These are phyloP conservation scores for Gorgonomyces haynaldii DNA, from an alignment of 192 early-diverging fungal genomes.

Conservation along the genomic window DNA sequence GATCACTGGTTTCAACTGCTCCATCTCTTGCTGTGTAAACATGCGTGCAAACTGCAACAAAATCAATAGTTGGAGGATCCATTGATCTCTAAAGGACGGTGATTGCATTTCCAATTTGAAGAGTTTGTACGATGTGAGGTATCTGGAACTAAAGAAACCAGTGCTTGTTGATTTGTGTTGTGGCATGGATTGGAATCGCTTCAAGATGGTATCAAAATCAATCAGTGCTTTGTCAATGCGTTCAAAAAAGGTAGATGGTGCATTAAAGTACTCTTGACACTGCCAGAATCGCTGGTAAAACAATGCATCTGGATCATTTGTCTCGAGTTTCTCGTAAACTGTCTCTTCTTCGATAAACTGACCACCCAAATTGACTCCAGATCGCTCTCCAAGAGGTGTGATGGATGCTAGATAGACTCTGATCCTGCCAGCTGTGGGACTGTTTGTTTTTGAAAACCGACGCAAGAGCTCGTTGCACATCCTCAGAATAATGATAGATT, in stretches of 20 bases:
- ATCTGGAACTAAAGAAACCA: too few relatives aligned
- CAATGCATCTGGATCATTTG: slow-evolving; percentile 19
- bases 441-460: slow-evolving; percentile 75
- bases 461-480: slow-evolving; percentile 84
- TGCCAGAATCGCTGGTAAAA: slow-evolving; percentile 72
- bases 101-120: too few relatives aligned
- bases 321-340: slow-evolving; percentile 31
- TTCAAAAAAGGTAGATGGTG: slow-evolving; percentile 4
- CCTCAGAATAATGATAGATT: slow-evolving; percentile 69
- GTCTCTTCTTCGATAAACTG: slow-evolving; percentile 68
- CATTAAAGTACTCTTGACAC: slow-evolving; percentile 58
- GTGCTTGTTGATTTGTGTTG: too few relatives aligned
- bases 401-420: slow-evolving; percentile 75
- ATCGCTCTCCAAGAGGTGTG: slow-evolving; percentile 77
- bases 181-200: slow-evolving; percentile 27
- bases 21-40: slow-evolving; percentile 16
- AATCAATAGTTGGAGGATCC: slow-evolving; percentile 69
- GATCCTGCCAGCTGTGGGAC: slow-evolving; percentile 75
- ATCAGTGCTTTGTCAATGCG: slow-evolving; percentile 17
- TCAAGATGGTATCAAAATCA: slow-evolving; percentile 22
- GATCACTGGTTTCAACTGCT: too few relatives aligned
- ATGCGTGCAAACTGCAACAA: slow-evolving; percentile 51
- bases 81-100: slow-evolving; percentile 64
- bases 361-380: slow-evolving; percentile 79
- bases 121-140: too few relatives aligned